Evolutionary conservation across 2,329 filamentous ascomycete genomes (phyloP).

Genomic region (Emericellopsis atlantica): DNA sequence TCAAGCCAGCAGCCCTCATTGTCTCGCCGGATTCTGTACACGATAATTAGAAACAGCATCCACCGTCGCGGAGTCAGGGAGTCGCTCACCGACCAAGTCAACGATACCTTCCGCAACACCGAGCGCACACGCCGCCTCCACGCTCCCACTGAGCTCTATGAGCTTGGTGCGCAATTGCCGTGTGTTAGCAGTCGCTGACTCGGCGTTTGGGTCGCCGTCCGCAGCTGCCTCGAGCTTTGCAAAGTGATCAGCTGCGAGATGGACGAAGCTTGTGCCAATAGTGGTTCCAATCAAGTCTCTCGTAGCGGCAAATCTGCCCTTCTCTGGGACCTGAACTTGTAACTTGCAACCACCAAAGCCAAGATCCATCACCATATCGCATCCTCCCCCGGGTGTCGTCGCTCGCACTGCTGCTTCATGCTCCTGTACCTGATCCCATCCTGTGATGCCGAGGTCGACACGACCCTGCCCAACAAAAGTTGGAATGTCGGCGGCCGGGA

Average conservation of each 20-base stretch:
- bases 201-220: conserved; percentile 23
- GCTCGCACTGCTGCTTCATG: conserved; percentile 56
- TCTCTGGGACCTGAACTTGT: conserved; percentile 92
- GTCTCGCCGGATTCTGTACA: conserved; percentile 84
- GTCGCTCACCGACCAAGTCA: conserved; percentile 75
- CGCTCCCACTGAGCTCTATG: conserved; percentile 89
- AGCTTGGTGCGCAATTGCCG: conserved; percentile 69
- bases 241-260: conserved; percentile 76
- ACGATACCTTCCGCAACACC: conserved; percentile 96
- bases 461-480: conserved; percentile 93
- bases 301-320: conserved; percentile 57
- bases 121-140: conserved; percentile 90
- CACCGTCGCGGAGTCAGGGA: neutral
- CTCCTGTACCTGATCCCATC: conserved; percentile 83
- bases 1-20: conserved; percentile 90
- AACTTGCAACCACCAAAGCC: conserved; percentile 85
- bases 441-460: conserved; percentile 90
- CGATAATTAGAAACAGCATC: neutral
- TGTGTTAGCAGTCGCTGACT: conserved; percentile 26
- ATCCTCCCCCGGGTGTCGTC: conserved; percentile 41
- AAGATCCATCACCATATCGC: conserved; percentile 80
- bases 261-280: conserved; percentile 90
- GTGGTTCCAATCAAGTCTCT: conserved; percentile 82
- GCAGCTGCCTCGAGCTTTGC: conserved; percentile 54
- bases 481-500: conserved; percentile 92